Conservation (phyloP, 1,284 basidiomycete genomes). For the Ceratobasidium sp. region DNA sequence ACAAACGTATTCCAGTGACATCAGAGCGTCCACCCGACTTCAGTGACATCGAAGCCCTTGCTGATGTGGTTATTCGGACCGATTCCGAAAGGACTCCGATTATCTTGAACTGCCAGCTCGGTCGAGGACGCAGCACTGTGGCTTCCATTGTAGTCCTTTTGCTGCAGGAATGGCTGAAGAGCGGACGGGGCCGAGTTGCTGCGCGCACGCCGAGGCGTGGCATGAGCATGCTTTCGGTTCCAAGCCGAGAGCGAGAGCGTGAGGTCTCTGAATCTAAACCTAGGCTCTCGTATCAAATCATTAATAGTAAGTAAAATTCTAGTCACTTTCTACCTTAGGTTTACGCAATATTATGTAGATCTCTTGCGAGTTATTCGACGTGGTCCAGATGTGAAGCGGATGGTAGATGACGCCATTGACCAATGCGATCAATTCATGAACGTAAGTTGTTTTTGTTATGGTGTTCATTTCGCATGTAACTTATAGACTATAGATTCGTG, state of each 20-base stretch:
- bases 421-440: constrained; percentile 85
- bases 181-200: constrained; percentile 40
- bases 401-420: constrained; percentile 92
- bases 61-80: constrained; percentile 81
- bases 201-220: constrained; percentile 36
- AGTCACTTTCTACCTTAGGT: background rate
- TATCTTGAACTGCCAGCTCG: constrained; percentile 95
- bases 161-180: constrained; percentile 83
- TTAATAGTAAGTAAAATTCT: constrained; percentile 66
- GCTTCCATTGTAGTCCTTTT: constrained; percentile 85
- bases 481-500: constrained; percentile 55
- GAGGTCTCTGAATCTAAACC: constrained; percentile 47
- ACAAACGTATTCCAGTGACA: constrained; percentile 89
- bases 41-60: constrained; percentile 65
- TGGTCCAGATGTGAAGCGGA: constrained; percentile 83
- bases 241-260: constrained; percentile 39
- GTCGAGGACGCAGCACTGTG: constrained; percentile 89
- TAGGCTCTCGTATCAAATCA: constrained; percentile 75
- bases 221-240: constrained; percentile 46
- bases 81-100: constrained; percentile 77
- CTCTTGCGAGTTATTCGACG: constrained; percentile 90
- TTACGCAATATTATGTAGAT: constrained; percentile 57
- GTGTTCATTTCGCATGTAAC: background rate
- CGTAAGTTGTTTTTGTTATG: constrained; percentile 49
- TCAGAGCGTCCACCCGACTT: constrained; percentile 59